Percentiles rank a stretch among this genome's conserved stretches.
Conservation (phyloP, 1,139 yeast species). For the Wickerhamomyces sp. region DNA sequence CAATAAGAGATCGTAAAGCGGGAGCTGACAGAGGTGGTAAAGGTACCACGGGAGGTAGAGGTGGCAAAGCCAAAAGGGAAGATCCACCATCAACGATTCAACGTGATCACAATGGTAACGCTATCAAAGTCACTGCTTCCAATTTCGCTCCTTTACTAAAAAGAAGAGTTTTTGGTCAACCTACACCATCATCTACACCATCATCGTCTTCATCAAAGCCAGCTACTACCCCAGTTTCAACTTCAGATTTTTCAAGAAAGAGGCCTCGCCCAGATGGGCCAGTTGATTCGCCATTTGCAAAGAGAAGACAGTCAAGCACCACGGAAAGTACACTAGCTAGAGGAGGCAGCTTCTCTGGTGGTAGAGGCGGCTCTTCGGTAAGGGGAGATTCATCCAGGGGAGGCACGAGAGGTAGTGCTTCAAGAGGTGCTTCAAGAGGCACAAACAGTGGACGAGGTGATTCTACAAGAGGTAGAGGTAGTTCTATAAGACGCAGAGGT, state of each 20-base stretch:
- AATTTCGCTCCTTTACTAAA: conserved; percentile 14
- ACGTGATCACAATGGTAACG: conserved; percentile 1
- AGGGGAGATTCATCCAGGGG: conserved; percentile 1
- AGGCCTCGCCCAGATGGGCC: conserved; percentile 8
- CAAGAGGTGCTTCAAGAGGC: conserved; percentile 2
- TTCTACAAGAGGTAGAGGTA: neutral
- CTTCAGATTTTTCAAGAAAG: too few relatives aligned
- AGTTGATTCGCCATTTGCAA: neutral
- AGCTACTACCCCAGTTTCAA: conserved; percentile 2
- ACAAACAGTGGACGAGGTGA: neutral
- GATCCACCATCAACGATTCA: neutral
- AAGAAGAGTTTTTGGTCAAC: conserved; percentile 9
- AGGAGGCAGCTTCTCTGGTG: too few relatives aligned
- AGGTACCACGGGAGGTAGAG: neutral
- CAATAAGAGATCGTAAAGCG: too few relatives aligned
- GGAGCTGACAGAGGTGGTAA: too few relatives aligned
- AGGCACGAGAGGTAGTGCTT: neutral
- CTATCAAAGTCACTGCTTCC: conserved; percentile 11
- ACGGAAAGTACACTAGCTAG: too few relatives aligned
- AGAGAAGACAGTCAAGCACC: conserved; percentile 1
- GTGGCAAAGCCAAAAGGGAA: neutral
- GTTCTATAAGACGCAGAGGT: neutral
- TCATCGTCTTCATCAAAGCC: neutral
- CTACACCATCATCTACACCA: neutral
- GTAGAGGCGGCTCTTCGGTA: conserved; percentile 1